Evolutionary conservation across 1,284 basidiomycete genomes (phyloP).

Genomic region (Apiotrichum laibachii): DNA sequence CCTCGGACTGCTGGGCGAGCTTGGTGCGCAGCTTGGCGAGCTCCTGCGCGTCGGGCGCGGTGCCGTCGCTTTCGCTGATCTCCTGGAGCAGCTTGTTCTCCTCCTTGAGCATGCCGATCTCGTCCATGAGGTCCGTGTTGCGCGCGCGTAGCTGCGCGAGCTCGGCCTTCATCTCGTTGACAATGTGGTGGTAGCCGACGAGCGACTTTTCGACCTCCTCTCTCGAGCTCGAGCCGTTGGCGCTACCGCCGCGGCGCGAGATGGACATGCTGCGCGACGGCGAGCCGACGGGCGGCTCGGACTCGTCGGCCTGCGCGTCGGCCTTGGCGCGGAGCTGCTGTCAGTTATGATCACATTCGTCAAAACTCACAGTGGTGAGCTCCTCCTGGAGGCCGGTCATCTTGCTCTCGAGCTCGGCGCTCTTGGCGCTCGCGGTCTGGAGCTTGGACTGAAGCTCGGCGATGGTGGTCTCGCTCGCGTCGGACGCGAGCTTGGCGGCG

Average conservation of each 20-base stretch:
- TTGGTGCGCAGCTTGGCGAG: slow-evolving; percentile 32
- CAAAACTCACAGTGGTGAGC: slow-evolving; percentile 29
- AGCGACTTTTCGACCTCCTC: slow-evolving; percentile 46
- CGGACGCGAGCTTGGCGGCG: slow-evolving; percentile 43
- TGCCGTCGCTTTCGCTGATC: slow-evolving; percentile 19
- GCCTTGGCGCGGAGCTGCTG: slow-evolving; percentile 6
- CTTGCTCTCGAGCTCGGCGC: slow-evolving; percentile 24
- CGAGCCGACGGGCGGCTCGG: neutral
- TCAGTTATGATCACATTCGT: neutral
- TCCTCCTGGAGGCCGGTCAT: slow-evolving; percentile 34
- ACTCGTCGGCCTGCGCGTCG: too few species aligned
- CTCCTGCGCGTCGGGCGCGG: slow-evolving; percentile 24
- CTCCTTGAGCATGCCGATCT: slow-evolving; percentile 64
- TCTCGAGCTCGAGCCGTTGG: slow-evolving; percentile 17
- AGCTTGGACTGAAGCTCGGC: slow-evolving; percentile 84
- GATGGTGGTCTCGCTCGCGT: slow-evolving; percentile 59
- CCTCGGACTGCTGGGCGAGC: slow-evolving; percentile 22
- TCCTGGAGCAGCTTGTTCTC: slow-evolving; percentile 43
- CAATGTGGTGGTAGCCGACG: slow-evolving; percentile 61
- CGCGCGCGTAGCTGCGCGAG: slow-evolving; percentile 64
- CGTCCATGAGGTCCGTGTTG: slow-evolving; percentile 68
- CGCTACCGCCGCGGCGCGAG: slow-evolving; percentile 13
- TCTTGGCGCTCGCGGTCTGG: slow-evolving; percentile 67
- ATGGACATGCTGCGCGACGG: neutral
- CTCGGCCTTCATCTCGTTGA: slow-evolving; percentile 82